Base-by-base conservation (phyloP, 371 early-diverging fungal species). In the Mucor plumbeus region DNA sequence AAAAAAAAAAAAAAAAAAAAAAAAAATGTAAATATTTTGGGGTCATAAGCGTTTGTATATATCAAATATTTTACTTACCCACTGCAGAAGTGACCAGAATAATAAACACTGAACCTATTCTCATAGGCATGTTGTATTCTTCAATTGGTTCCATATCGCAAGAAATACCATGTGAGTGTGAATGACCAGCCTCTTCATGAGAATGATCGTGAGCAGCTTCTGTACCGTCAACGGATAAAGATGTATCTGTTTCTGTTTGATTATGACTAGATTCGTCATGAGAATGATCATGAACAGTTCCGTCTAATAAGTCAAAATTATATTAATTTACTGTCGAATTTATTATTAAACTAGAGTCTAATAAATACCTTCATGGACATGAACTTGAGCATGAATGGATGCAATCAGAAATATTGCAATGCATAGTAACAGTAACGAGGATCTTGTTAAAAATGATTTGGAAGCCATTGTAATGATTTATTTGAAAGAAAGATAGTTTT, bases 91-190 rank as follows among this genome's bases (percentile, higher is more conserved):
- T 72, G 31, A 60, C 72, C 58, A 75, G 33, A 35, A 75, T 65
- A 11, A 75, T 72, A 47, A 75, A 75, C 13, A 75, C 39, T 1
- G 73, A 63, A 11, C 70, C 76, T n/a, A 75, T 48, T 55, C 73
- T 53, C 19, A 75, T 35, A 33, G 64, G 43, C 56, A 75, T 11
- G 17, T 70, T 64, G n/a, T 75, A 75, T 11, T 70, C 56, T 4
- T 57, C 34, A 44, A 67, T 65, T 0, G 65, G 62, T 11, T 62
- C 62, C 19, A 53, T 38, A 21, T 62, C 54, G 26, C 55, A 50
- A 21, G 53, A 48, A 9, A 38, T 34, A 14, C 50, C 31, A n/a
- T 57, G 57, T 36, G 57, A 34, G 19, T 57, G 57, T 38, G 38
- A 38, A 31, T 38, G 53, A 5, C 8, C n/a, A 11, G 5, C 35